Evolutionary conservation across 768 basidiomycete species (phyloP).

Genomic region (Xerocomus spinulosus): DNA sequence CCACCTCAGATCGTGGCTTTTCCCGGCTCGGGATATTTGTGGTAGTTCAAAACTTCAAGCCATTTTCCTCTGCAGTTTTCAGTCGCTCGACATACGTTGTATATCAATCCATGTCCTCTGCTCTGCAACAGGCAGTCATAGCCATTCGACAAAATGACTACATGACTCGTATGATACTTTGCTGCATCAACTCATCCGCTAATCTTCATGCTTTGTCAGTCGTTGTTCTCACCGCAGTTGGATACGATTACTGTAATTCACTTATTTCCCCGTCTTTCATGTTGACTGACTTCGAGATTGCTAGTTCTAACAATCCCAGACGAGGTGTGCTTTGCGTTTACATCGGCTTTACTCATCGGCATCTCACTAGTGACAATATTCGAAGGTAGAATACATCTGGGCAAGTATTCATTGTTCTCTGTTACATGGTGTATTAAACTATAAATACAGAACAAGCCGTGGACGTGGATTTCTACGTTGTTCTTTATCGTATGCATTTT

Average conservation of each 20-base stretch:
- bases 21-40: no score
- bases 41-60: no score
- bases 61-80: no score
- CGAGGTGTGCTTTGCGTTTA: neutral
- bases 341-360: no score
- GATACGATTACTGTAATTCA: neutral
- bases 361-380: no score
- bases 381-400: neutral
- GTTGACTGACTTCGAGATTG: neutral
- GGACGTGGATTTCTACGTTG: neutral
- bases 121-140: neutral
- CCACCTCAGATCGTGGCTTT: no score
- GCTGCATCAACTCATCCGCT: neutral
- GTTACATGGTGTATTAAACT: neutral
- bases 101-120: neutral
- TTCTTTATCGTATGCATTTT: neutral
- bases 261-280: neutral
- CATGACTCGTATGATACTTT: neutral
- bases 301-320: neutral
- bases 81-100: no score
- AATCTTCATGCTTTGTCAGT: neutral
- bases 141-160: neutral
- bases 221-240: neutral
- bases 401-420: neutral
- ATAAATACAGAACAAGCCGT: neutral